Evolutionary conservation across 2,329 filamentous ascomycete genomes (phyloP).

Genomic region (Phialemonium atrogriseum): DNA sequence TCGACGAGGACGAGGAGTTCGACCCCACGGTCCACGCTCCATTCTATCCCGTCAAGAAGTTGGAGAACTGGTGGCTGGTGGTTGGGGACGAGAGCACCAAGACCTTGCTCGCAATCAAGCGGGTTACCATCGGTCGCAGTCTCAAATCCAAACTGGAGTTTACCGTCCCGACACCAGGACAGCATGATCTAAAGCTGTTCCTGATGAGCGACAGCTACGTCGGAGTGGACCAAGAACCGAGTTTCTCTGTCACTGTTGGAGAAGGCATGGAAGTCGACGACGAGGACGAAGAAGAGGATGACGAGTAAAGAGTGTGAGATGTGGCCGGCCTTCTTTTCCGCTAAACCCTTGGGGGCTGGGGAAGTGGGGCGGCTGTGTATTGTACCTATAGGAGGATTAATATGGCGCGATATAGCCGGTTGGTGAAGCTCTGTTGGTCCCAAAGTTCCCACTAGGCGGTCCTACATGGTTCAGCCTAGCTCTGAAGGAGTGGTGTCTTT

Average conservation of each 20-base stretch:
- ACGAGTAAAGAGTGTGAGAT: too few species aligned
- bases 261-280: conserved; percentile 95
- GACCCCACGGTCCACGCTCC: conserved; percentile 87
- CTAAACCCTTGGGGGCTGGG: too few species aligned
- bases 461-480: too few species aligned
- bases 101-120: conserved; percentile 85
- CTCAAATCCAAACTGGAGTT: conserved; percentile 79
- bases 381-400: too few species aligned
- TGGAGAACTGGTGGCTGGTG: conserved; percentile 98
- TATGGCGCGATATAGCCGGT: too few species aligned
- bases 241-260: conserved; percentile 74
- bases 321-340: too few species aligned
- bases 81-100: conserved; percentile 88
- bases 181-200: conserved; percentile 83
- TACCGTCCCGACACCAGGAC: conserved; percentile 73
- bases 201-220: conserved; percentile 97
- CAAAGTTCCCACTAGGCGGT: too few species aligned
- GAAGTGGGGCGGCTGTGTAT: too few species aligned
- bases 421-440: too few species aligned
- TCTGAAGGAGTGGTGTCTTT: too few species aligned
- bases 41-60: conserved; percentile 86
- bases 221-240: conserved; percentile 91
- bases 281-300: conserved; percentile 65
- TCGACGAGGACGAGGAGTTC: conserved; percentile 63
- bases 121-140: conserved; percentile 75